These are phyloP conservation scores for Knoxia roxburghii DNA, from an alignment of 257 asterid species.

Conservation along the genomic window DNA sequence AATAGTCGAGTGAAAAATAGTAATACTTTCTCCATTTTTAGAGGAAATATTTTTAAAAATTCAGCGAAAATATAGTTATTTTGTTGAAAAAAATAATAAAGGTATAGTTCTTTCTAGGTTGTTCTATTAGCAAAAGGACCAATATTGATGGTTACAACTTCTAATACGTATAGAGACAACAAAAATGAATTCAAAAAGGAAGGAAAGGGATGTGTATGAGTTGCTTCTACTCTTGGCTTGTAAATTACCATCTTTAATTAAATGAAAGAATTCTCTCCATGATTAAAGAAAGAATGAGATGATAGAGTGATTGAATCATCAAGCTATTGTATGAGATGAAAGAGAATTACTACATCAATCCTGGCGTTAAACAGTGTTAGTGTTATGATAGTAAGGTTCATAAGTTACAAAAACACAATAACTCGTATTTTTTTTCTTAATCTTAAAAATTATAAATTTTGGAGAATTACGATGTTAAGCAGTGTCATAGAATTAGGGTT, in stretches of 20 bases:
- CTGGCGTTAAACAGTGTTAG: too few relatives aligned
- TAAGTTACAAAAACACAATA: too few relatives aligned
- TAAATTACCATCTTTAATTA: neutral
- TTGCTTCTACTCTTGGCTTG: neutral
- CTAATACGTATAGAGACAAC: neutral
- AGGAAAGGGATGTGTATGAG: neutral
- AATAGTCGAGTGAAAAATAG: too few relatives aligned
- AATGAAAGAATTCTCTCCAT: neutral
- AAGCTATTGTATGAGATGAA: neutral
- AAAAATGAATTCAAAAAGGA: neutral
- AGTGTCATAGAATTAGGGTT: too few relatives aligned
- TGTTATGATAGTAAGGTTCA: too few relatives aligned
- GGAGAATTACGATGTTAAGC: too few relatives aligned
- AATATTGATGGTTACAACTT: neutral
- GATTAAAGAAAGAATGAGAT: constrained; percentile 1
- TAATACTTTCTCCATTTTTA: too few relatives aligned
- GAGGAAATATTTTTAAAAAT: too few relatives aligned
- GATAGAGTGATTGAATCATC: neutral
- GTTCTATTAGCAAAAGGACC: neutral
- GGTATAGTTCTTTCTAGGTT: neutral
- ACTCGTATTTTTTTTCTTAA: too few relatives aligned
- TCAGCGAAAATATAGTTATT: too few relatives aligned
- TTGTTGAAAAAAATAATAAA: neutral
- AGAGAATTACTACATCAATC: neutral
- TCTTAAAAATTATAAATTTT: too few relatives aligned